phyloP scores from a whole-genome alignment of 768 basidiomycete genomes.

The Hygrophorus russula region DNA sequence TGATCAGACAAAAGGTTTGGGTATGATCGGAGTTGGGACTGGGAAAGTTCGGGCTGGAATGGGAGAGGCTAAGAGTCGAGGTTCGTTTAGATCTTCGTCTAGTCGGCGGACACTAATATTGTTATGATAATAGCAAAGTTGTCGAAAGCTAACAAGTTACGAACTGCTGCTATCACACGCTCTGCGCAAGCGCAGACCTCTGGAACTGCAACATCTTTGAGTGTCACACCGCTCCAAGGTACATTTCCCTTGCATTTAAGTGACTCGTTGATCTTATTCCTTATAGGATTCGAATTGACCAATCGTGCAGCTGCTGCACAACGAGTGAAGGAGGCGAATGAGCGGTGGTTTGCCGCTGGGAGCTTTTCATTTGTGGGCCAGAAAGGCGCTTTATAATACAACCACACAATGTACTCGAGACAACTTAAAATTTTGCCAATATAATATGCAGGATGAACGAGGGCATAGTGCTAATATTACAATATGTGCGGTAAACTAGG shows the following conservation, averaged over 20 bases:
- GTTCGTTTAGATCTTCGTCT: constrained; percentile 30
- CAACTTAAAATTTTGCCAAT: too few species aligned
- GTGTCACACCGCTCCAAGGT: constrained; percentile 96
- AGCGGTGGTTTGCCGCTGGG: constrained; percentile 88
- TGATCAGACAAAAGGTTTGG: constrained; percentile 95
- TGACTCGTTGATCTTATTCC: constrained; percentile 10
- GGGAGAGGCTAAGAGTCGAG: constrained; percentile 86
- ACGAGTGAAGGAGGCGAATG: constrained; percentile 91
- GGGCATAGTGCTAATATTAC: too few species aligned
- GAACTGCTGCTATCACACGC: constrained; percentile 74
- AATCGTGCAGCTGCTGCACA: constrained; percentile 82
- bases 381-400: constrained; percentile 25
- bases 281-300: constrained; percentile 81
- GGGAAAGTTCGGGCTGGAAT: constrained; percentile 85
- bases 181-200: constrained; percentile 59
- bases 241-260: constrained; percentile 10
- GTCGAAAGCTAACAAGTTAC: constrained; percentile 87
- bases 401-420: too few species aligned
- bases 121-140: constrained; percentile 62
- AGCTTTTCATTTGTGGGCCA: constrained; percentile 70
- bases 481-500: too few species aligned
- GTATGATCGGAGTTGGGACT: constrained; percentile 85
- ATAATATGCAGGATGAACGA: too few species aligned
- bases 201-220: constrained; percentile 84
- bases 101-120: constrained; percentile 1